Evolutionary conservation across 192 early-diverging fungal genomes (phyloP).

Genomic region (Piromyces finnis): DNA sequence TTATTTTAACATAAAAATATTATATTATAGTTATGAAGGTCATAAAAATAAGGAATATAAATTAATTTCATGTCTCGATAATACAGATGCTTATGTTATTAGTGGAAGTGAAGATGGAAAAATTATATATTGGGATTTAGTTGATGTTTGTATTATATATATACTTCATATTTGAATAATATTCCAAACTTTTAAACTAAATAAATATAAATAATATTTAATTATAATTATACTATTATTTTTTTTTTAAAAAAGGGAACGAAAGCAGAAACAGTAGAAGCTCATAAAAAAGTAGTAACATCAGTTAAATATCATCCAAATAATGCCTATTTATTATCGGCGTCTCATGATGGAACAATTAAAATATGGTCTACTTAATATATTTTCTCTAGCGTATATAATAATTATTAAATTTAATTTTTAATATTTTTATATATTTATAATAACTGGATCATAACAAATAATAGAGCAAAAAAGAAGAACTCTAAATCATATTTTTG

Average conservation of each 20-base stretch:
- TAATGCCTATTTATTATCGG: slow-evolving; percentile 36
- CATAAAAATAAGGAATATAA: slow-evolving; percentile 68
- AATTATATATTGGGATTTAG: slow-evolving; percentile 72
- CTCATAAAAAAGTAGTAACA: slow-evolving; percentile 43
- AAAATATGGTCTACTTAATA: slow-evolving; percentile 27
- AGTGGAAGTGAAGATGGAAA: slow-evolving; percentile 80
- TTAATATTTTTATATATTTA: too few relatives aligned
- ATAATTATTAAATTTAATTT: too few relatives aligned
- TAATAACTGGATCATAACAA: too few relatives aligned
- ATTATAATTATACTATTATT: too few relatives aligned
- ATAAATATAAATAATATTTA: too few relatives aligned
- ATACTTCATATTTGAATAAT: background rate
- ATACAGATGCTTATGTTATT: slow-evolving; percentile 51
- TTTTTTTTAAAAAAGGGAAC: slow-evolving; percentile 11
- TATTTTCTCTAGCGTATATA: background rate
- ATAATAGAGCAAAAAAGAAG: too few relatives aligned
- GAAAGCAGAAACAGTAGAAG: slow-evolving; percentile 17
- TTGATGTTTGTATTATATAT: slow-evolving; percentile 22
- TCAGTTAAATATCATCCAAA: slow-evolving; percentile 50
- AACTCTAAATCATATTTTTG: too few relatives aligned
- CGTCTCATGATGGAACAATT: slow-evolving; percentile 43
- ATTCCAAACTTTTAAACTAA: too few relatives aligned
- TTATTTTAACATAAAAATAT: too few relatives aligned
- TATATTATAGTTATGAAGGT: slow-evolving; percentile 44
- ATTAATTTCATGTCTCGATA: slow-evolving; percentile 46